These are phyloP conservation scores for Blastocladiella britannica DNA, from an alignment of 192 early-diverging fungal species.

Conservation along the genomic window DNA sequence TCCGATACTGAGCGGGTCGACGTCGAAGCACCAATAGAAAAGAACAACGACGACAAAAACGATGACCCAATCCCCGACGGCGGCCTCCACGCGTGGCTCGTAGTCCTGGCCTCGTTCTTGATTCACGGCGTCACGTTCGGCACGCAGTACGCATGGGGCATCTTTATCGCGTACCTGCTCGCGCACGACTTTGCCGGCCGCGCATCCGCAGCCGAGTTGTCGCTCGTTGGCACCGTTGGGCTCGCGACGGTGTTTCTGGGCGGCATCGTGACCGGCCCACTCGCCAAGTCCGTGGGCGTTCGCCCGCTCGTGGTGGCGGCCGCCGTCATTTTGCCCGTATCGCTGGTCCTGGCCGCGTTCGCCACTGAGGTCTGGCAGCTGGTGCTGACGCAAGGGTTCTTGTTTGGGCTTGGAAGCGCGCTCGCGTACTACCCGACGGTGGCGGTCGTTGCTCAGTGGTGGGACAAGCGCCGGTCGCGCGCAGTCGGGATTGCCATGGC, in stretches of 20 bases:
- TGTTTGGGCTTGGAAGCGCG: conserved; percentile 19
- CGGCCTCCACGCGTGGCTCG: not conserved
- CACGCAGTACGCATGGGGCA: not conserved
- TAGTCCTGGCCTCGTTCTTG: not conserved
- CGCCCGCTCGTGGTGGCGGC: conserved; percentile 8
- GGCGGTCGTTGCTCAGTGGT: conserved; percentile 34
- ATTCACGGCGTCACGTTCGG: not conserved
- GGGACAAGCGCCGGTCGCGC: conserved; percentile 19
- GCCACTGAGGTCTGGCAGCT: conserved; percentile 25
- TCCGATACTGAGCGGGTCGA: too few relatives aligned
- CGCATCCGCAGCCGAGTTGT: not conserved
- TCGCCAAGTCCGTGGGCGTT: conserved; percentile 10
- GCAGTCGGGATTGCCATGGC: conserved; percentile 27
- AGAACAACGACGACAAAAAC: too few relatives aligned
- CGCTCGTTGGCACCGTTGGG: conserved; percentile 1
- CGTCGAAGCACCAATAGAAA: too few relatives aligned
- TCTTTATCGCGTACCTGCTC: not conserved
- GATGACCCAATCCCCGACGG: too few relatives aligned
- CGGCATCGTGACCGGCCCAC: not conserved
- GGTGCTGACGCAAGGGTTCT: conserved; percentile 19
- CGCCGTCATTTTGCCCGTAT: conserved; percentile 9
- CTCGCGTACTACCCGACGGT: conserved; percentile 23
- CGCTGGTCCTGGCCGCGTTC: conserved; percentile 22
- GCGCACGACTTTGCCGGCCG: not conserved
- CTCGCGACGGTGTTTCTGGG: conserved; percentile 2